Conservation (phyloP, 106 monocot genomes). For the Dendrobium huoshanense region DNA sequence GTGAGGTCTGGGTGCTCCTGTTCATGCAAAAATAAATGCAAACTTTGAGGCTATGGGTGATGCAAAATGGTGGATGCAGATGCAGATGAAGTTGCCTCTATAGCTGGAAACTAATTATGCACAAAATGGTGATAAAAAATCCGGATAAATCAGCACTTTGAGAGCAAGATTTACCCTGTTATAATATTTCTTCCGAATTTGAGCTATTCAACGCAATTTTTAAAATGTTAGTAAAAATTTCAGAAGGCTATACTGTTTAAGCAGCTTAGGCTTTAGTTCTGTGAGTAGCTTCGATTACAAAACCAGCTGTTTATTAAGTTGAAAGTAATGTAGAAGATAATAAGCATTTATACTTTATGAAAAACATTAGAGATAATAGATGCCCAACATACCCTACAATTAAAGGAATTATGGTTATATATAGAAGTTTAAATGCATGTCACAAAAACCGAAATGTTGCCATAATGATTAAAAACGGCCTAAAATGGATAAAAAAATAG, state of each 20-base stretch:
- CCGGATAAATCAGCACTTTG: neutral
- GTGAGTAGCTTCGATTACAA: neutral
- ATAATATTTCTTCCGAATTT: neutral
- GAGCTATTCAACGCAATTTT: neutral
- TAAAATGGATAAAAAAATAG: neutral
- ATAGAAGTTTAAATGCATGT: neutral
- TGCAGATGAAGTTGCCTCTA: neutral
- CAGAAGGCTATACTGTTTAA: neutral
- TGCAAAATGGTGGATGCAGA: neutral
- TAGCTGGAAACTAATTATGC: neutral
- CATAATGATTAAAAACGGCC: neutral
- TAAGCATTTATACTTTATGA: no score
- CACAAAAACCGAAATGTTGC: neutral
- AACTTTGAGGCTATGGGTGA: neutral
- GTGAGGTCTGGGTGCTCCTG: conserved; percentile 59
- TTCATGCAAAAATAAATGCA: neutral
- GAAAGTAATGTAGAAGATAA: no score
- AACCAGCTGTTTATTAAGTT: neutral
- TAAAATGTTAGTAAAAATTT: neutral
- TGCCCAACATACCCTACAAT: neutral
- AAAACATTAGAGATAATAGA: no score
- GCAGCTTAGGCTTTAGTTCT: neutral
- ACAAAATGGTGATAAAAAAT: neutral
- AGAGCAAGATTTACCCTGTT: neutral
- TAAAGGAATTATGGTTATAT: neutral